phyloP scores from a whole-genome alignment of 2,329 filamentous ascomycete species.

The Xylariaceae sp. region DNA sequence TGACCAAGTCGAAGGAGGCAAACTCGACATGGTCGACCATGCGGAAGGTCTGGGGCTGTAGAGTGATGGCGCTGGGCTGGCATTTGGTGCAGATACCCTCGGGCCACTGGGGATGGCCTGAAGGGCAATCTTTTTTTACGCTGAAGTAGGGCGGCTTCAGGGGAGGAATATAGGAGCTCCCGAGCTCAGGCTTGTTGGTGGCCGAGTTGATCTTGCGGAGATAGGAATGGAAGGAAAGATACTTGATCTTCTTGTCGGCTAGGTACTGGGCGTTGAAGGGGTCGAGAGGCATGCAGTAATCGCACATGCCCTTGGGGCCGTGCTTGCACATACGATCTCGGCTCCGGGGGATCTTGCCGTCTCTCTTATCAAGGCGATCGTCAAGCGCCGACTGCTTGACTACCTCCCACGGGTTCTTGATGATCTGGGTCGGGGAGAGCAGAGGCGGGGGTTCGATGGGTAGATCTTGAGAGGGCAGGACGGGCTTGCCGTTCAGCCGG shows the following conservation, averaged over 20 bases:
- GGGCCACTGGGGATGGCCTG: conserved; percentile 88
- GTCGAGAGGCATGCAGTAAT: conserved; percentile 96
- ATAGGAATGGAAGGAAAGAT: conserved; percentile 92
- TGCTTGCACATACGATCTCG: conserved; percentile 72
- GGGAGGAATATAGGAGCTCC: conserved; percentile 92
- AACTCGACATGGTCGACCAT: conserved; percentile 99
- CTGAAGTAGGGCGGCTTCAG: conserved; percentile 89
- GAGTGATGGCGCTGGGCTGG: conserved; percentile 91
- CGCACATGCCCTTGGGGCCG: conserved; percentile 96
- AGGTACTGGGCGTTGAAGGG: conserved; percentile 89
- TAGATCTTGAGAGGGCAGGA: conserved; percentile 64
- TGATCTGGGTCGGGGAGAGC: conserved; percentile 54
- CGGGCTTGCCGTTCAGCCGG: conserved; percentile 73
- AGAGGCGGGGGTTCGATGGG: conserved; percentile 58
- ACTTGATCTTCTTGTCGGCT: conserved; percentile 96
- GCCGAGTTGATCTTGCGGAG: conserved; percentile 92
- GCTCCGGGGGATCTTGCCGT: conserved; percentile 58
- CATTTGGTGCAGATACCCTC: conserved; percentile 98
- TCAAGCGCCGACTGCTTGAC: conserved; percentile 86
- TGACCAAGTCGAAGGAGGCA: conserved; percentile 75
- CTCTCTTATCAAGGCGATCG: conserved; percentile 76
- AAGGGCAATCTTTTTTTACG: conserved; percentile 83
- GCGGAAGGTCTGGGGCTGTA: conserved; percentile 89
- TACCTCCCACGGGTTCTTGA: conserved; percentile 90
- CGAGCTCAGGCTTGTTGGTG: conserved; percentile 92